A percentile compares a stretch with the other conserved stretches of the same genome.
Evolutionary conservation across 108 stramenopile species (phyloP).

Genomic region (Conticribra weissflogii): DNA sequence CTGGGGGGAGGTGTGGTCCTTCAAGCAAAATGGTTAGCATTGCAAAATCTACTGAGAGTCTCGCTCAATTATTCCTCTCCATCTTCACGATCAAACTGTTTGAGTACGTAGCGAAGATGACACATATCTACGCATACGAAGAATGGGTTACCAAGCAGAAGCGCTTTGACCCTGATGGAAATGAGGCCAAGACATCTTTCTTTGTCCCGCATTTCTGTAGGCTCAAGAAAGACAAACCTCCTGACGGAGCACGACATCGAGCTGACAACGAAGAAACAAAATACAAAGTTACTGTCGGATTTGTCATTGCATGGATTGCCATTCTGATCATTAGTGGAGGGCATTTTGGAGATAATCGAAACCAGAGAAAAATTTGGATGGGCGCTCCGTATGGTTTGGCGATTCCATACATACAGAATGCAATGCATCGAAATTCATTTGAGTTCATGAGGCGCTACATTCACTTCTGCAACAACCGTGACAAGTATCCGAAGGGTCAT

Average conservation of each 20-base stretch:
- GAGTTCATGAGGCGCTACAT: no score
- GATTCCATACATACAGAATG: slow-evolving; percentile 7
- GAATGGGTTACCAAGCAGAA: slow-evolving; percentile 1
- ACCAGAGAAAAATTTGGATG: neutral
- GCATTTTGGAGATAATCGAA: neutral
- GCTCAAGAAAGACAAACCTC: no score
- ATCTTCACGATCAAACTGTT: neutral
- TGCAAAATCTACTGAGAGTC: neutral
- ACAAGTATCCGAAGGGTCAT: neutral
- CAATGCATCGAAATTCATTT: slow-evolving; percentile 12
- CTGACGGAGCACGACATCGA: no score
- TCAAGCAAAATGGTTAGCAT: neutral
- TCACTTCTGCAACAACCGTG: slow-evolving; percentile 10
- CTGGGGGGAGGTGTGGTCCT: neutral
- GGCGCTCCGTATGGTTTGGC: neutral
- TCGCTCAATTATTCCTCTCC: neutral
- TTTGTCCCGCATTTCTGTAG: neutral
- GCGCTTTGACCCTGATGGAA: slow-evolving; percentile 5
- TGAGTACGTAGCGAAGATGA: neutral
- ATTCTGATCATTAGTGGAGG: neutral
- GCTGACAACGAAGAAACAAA: no score
- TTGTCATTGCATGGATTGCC: no score
- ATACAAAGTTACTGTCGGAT: no score
- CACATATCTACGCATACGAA: neutral
- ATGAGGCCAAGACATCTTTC: neutral